These are phyloP conservation scores for Lepraria neglecta DNA, from an alignment of 495 filamentous ascomycete species.

Conservation along the genomic window DNA sequence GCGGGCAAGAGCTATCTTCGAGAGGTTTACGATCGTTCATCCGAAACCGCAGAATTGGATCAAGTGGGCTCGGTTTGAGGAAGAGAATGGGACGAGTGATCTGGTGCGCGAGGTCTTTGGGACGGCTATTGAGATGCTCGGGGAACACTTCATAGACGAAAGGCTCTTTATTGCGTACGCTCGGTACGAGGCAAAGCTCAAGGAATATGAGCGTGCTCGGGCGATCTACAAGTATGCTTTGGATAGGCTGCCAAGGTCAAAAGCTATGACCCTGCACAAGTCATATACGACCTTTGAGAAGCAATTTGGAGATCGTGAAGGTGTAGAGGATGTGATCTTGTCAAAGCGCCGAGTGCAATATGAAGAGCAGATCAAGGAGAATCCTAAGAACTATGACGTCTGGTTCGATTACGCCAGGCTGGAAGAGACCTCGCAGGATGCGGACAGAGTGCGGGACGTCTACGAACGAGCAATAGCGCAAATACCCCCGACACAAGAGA, in stretches of 20 bases:
- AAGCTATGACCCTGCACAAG: slow-evolving; percentile 78
- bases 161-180: slow-evolving; percentile 90
- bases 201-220: slow-evolving; percentile 90
- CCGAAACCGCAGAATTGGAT: slow-evolving; percentile 97
- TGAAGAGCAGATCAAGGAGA: slow-evolving; percentile 88
- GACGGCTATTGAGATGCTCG: slow-evolving; percentile 78
- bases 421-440: slow-evolving; percentile 75
- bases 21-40: slow-evolving; percentile 87
- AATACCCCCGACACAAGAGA: slow-evolving; percentile 90
- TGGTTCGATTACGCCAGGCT: slow-evolving; percentile 95
- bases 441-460: slow-evolving; percentile 77
- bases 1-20: slow-evolving; percentile 76
- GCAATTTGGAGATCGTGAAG: slow-evolving; percentile 89
- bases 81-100: slow-evolving; percentile 86
- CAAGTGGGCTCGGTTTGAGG: slow-evolving; percentile 96
- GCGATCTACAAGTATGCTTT: slow-evolving; percentile 96
- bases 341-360: slow-evolving; percentile 93
- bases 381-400: slow-evolving; percentile 86
- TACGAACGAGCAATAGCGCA: slow-evolving; percentile 97
- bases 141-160: slow-evolving; percentile 96
- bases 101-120: slow-evolving; percentile 90
- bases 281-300: slow-evolving; percentile 97
- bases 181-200: slow-evolving; percentile 84
- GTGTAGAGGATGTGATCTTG: slow-evolving; percentile 89
- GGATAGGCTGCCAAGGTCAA: slow-evolving; percentile 81